Evolutionary conservation across 805 yeast species (phyloP), one percentile per base, ranked within the genome.

Genomic region (Metschnikowia reukaufii): DNA sequence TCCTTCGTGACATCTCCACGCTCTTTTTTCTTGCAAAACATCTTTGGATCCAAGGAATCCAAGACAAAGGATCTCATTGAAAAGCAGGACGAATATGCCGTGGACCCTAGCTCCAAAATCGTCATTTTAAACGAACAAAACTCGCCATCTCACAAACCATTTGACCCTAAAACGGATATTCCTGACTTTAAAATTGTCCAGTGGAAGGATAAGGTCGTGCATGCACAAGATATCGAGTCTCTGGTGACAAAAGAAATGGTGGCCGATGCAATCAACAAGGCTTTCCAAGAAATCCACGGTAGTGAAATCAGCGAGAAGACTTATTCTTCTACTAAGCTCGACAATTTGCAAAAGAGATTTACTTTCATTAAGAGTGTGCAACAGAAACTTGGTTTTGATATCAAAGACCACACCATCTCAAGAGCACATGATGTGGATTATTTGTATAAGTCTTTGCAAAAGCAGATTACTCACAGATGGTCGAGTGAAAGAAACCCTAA

Each of bases 401-500:
- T 84, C 23, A 78, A 79, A 20, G 90, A 84, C 61, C 65, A 67
- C 39, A 63, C 68, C 30, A 60, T 83, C 23, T 58, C 81, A 6
- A 63, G 64, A 44, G 55, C 78, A 5, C 72, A 68, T 49, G 63
- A 68, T 12, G 65, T 77, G 18, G 61, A 51, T 1, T 65, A 63
- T 32, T 67, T 84, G 32, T 64, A 66, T 46, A 45, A 56, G 0
- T 74, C 73, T 44, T 64, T 80, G 39, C 44, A 55, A 8, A 51
- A 65, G 45, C 61, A 74, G n/a, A 68, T 76, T 20, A 73, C 74
- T 18, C 55, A 59, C 16, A 70, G 74, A 56, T 68, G 69, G 60
- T 76, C 68, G 53, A 79, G 78, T 56, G 90, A 85, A 60, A 77
- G 82, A 61, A 79, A 82, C 58, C 90, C 94, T n/a, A 79, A 85